Percentiles rank a stretch among this genome's conserved stretches.
phyloP scores from a whole-genome alignment of 768 basidiomycete species.

The Pilatotrama ljubarskyi region DNA sequence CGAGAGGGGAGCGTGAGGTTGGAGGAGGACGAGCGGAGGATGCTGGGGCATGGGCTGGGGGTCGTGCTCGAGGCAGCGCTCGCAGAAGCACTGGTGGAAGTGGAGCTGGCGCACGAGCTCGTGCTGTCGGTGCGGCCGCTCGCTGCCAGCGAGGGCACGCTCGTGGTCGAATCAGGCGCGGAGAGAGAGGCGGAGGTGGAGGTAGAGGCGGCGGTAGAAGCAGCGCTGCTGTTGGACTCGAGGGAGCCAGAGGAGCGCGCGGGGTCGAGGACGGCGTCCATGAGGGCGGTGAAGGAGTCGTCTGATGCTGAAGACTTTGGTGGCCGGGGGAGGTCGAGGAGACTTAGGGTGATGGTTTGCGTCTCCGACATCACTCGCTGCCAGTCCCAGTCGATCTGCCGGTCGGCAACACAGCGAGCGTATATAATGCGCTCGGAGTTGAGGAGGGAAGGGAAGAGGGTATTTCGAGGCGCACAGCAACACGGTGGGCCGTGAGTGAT shows the following conservation, averaged over 20 bases:
- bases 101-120: background rate
- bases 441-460: too few relatives aligned
- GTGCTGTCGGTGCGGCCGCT: slow-evolving; percentile 3
- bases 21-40: slow-evolving; percentile 22
- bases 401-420: background rate
- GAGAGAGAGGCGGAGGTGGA: background rate
- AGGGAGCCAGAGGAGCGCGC: slow-evolving; percentile 19
- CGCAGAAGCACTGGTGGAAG: background rate
- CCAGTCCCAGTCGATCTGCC: background rate
- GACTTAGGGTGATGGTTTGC: background rate
- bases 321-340: slow-evolving; percentile 10
- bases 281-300: slow-evolving; percentile 10
- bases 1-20: slow-evolving; percentile 21
- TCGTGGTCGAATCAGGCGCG: background rate
- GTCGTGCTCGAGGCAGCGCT: slow-evolving; percentile 12
- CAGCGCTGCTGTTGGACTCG: slow-evolving; percentile 7
- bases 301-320: background rate
- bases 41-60: slow-evolving; percentile 18
- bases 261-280: slow-evolving; percentile 15
- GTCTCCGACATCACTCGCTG: slow-evolving; percentile 8
- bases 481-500: too few relatives aligned
- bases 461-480: too few relatives aligned
- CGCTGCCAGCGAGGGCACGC: slow-evolving; percentile 12
- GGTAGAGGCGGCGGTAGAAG: background rate
- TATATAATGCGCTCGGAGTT: too few relatives aligned